phyloP scores from a whole-genome alignment of 768 basidiomycete genomes.

The Mrakia gelida region DNA sequence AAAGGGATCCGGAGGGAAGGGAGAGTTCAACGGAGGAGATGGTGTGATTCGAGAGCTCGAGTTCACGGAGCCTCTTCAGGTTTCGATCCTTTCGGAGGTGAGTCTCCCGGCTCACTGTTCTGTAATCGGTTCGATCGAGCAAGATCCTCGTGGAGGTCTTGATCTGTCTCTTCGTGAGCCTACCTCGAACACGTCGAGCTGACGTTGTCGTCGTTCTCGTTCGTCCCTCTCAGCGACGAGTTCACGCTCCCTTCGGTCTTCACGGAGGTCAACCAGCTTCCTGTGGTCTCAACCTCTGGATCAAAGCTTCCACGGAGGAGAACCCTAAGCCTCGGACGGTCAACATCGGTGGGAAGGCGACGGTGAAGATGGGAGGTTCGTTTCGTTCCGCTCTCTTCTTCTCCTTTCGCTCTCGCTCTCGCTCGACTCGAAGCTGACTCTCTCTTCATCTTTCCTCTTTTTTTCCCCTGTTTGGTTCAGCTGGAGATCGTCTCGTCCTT shows the following conservation, averaged over 20 bases:
- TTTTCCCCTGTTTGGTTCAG: not conserved
- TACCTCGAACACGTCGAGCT: not conserved
- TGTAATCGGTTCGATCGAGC: too few relatives aligned
- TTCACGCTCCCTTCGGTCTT: constrained; percentile 78
- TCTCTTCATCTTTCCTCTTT: too few relatives aligned
- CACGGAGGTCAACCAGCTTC: constrained; percentile 70
- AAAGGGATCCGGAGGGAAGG: constrained; percentile 31
- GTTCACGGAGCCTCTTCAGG: constrained; percentile 44
- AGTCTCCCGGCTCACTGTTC: too few relatives aligned
- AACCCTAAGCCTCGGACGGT: constrained; percentile 48
- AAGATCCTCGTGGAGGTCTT: too few relatives aligned
- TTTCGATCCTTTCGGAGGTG: constrained; percentile 83
- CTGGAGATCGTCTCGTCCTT: constrained; percentile 68
- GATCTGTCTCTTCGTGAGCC: constrained; percentile 17
- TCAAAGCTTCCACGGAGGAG: constrained; percentile 45
- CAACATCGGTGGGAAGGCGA: constrained; percentile 86
- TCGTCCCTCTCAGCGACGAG: constrained; percentile 76
- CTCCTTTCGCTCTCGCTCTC: not conserved
- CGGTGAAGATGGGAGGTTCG: constrained; percentile 73
- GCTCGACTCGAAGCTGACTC: not conserved
- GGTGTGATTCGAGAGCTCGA: constrained; percentile 40
- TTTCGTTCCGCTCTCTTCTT: not conserved
- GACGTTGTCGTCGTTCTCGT: too few relatives aligned
- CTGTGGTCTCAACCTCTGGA: constrained; percentile 81
- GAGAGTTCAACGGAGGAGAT: constrained; percentile 34